Conservation (phyloP, 208 protist genomes). For the Herpetomonas tarakana region DNA sequence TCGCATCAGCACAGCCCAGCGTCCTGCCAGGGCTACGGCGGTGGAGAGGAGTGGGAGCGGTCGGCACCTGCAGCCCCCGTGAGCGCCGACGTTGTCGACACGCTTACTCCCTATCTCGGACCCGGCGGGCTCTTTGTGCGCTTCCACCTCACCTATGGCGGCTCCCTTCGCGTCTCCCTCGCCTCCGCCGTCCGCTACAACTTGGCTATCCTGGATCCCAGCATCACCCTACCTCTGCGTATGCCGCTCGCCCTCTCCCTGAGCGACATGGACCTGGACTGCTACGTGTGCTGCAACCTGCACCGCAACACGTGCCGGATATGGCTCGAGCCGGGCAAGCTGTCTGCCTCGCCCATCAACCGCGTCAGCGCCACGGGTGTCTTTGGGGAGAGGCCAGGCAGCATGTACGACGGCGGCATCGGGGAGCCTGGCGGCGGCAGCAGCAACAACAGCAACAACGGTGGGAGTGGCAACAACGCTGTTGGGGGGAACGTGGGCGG, state of each 20-base stretch:
- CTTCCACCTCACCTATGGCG: conserved; percentile 84
- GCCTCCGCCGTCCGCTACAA: conserved; percentile 51
- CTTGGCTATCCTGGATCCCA: conserved; percentile 30
- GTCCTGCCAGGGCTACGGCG: neutral
- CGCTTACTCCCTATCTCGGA: conserved; percentile 45
- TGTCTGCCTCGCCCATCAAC: conserved; percentile 62
- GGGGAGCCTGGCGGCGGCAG: conserved; percentile 7
- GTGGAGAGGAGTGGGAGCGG: too few species aligned
- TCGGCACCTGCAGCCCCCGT: neutral
- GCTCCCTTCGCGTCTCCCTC: conserved; percentile 51
- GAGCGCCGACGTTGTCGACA: conserved; percentile 12
- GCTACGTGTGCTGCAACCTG: conserved; percentile 72
- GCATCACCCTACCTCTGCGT: conserved; percentile 38
- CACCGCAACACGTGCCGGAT: conserved; percentile 43
- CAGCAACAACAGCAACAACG: conserved; percentile 15
- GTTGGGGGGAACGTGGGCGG: neutral
- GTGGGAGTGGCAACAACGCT: conserved; percentile 2
- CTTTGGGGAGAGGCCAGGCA: conserved; percentile 34
- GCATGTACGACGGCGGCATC: neutral
- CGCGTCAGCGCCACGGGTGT: conserved; percentile 53
- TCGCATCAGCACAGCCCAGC: too few species aligned
- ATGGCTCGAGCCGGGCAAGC: conserved; percentile 69
- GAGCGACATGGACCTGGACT: conserved; percentile 72
- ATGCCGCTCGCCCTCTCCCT: conserved; percentile 62
- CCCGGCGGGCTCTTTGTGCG: conserved; percentile 57